Percentiles rank a stretch among this genome's conserved stretches.
These are phyloP conservation scores for Saturnispora halmiae DNA, from an alignment of 805 yeast species.

Conservation along the genomic window DNA sequence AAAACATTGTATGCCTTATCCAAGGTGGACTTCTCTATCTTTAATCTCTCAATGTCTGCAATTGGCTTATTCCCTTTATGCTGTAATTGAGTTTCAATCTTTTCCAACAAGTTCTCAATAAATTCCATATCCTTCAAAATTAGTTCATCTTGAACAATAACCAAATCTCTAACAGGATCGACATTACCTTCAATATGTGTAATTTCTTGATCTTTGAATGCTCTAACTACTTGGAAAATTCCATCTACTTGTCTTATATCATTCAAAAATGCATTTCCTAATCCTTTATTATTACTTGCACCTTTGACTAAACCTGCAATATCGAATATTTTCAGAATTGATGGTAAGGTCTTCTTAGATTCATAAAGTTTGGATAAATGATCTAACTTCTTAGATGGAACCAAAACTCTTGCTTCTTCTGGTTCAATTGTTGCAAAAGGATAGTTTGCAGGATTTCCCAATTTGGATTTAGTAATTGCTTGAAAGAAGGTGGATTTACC, in stretches of 20 bases:
- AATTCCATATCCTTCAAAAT: slow-evolving; percentile 59
- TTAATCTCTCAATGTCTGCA: slow-evolving; percentile 48
- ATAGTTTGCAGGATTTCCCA: slow-evolving; percentile 62
- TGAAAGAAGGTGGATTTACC: slow-evolving; percentile 52
- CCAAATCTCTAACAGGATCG: slow-evolving; percentile 55
- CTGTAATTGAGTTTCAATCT: slow-evolving; percentile 68
- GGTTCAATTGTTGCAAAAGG: slow-evolving; percentile 76
- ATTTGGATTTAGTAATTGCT: slow-evolving; percentile 49
- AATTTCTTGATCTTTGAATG: slow-evolving; percentile 54
- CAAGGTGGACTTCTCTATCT: slow-evolving; percentile 74
- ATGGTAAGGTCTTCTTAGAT: slow-evolving; percentile 44
- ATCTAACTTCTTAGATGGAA: slow-evolving; percentile 43
- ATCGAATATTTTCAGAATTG: slow-evolving; percentile 51
- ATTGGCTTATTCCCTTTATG: slow-evolving; percentile 81
- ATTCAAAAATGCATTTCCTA: slow-evolving; percentile 64
- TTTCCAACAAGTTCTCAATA: slow-evolving; percentile 51
- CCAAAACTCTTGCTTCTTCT: slow-evolving; percentile 50
- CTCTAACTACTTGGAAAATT: slow-evolving; percentile 58
- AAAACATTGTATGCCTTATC: slow-evolving; percentile 67
- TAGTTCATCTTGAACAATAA: slow-evolving; percentile 56
- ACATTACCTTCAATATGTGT: slow-evolving; percentile 58
- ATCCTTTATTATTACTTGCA: slow-evolving; percentile 56
- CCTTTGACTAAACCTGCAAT: slow-evolving; percentile 65
- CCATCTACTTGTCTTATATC: slow-evolving; percentile 68
- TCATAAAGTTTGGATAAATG: slow-evolving; percentile 38